Conservation (phyloP, 345 rosid species). For the Rhodamnia rubescens region DNA sequence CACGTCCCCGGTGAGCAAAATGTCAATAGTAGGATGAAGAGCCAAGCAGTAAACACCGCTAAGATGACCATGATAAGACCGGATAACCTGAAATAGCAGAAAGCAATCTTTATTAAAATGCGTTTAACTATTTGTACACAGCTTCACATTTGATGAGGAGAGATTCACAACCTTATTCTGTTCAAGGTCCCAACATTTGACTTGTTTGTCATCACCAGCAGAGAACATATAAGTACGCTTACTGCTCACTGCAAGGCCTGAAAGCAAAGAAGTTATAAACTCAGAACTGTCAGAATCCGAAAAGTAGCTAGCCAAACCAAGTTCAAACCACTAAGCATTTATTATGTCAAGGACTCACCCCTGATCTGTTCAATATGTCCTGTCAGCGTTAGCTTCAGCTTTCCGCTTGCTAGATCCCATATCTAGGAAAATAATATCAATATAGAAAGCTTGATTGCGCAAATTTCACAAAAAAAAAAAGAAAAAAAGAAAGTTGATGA, state of each 20-base stretch:
- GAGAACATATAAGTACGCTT: conserved; percentile 94
- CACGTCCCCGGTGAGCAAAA: conserved; percentile 97
- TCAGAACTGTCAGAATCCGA: background rate
- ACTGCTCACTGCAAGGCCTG: conserved; percentile 90
- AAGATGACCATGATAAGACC: conserved; percentile 96
- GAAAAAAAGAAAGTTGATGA: background rate
- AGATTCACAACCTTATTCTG: conserved; percentile 73
- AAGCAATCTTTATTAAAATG: background rate
- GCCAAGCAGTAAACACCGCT: conserved; percentile 99
- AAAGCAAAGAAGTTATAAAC: background rate
- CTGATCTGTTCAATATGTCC: conserved; percentile 96
- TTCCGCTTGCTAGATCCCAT: conserved; percentile 95
- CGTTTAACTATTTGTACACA: background rate
- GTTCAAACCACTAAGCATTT: background rate
- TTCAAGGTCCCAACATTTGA: conserved; percentile 99
- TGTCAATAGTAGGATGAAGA: conserved; percentile 84
- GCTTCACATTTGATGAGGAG: background rate
- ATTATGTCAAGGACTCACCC: conserved; percentile 30
- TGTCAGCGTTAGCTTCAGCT: conserved; percentile 81
- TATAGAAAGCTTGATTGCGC: background rate
- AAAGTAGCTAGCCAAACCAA: background rate
- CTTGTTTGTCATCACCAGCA: conserved; percentile 99
- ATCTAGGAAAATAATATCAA: conserved; percentile 36
- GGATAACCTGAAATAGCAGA: conserved; percentile 51
- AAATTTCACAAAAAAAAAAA: background rate